Evolutionary conservation across 2,329 filamentous ascomycete species (phyloP).

Genomic region (Pseudocercospora macadamiae): DNA sequence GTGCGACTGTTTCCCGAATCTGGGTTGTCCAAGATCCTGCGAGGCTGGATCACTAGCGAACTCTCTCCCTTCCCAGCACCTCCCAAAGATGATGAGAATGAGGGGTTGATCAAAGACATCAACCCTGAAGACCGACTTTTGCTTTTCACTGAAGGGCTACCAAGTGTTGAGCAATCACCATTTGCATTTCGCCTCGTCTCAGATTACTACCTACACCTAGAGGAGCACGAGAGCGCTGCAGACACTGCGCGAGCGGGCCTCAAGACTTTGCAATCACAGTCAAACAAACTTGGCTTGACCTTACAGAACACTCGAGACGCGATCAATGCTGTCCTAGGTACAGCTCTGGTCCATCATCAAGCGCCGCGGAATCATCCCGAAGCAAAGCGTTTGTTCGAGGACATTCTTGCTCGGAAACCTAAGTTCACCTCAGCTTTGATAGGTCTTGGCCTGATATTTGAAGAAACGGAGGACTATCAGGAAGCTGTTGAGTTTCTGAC

Average conservation of each 20-base stretch:
- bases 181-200: conserved; percentile 82
- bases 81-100: conserved; percentile 39
- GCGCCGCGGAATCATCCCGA: conserved; percentile 87
- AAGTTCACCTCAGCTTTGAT: conserved; percentile 81
- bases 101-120: conserved; percentile 57
- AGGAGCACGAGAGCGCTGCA: conserved; percentile 81
- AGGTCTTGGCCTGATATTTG: conserved; percentile 86
- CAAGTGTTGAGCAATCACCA: conserved; percentile 63
- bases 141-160: conserved; percentile 68
- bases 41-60: conserved; percentile 78
- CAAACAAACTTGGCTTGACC: conserved; percentile 66
- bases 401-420: conserved; percentile 74
- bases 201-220: conserved; percentile 80
- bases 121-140: conserved; percentile 78
- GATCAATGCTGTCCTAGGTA: conserved; percentile 76
- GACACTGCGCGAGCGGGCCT: conserved; percentile 78
- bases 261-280: conserved; percentile 62
- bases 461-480: conserved; percentile 87
- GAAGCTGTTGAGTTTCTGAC: conserved; percentile 80
- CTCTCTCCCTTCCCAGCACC: conserved; percentile 85
- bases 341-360: conserved; percentile 87
- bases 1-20: conserved; percentile 80
- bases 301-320: conserved; percentile 74
- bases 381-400: conserved; percentile 82
- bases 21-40: conserved; percentile 79